Conservation (phyloP, 257 asterid species). For the Salvia hispanica region DNA sequence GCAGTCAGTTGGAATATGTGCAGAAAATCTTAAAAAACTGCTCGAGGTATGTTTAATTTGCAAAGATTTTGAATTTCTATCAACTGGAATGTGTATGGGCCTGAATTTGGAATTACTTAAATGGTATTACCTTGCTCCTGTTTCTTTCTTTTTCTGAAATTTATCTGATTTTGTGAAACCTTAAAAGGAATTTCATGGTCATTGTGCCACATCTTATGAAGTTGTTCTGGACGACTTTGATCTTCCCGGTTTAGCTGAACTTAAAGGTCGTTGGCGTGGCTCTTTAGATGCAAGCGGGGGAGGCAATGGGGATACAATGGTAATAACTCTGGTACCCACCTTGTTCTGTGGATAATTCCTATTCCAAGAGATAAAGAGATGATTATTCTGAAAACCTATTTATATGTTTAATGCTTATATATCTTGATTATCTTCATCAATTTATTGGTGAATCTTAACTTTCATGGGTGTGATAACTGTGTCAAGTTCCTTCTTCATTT, state of each 20-base stretch:
- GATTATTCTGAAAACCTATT: constrained; percentile 15
- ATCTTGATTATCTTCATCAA: constrained; percentile 22
- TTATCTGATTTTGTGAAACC: constrained; percentile 28
- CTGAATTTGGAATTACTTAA: constrained; percentile 17
- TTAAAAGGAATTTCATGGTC: constrained; percentile 83
- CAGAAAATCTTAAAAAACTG: constrained; percentile 87
- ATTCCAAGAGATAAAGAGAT: not conserved
- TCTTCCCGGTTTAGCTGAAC: constrained; percentile 99
- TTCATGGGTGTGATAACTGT: constrained; percentile 24
- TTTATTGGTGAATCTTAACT: constrained; percentile 26
- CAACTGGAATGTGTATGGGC: constrained; percentile 21
- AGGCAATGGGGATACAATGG: constrained; percentile 98
- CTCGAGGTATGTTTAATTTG: constrained; percentile 71
- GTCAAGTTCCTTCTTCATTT: constrained; percentile 23
- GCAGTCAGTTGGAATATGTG: constrained; percentile 81
- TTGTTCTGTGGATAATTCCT: constrained; percentile 22
- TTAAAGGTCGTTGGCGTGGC: constrained; percentile 94
- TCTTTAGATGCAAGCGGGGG: constrained; percentile 98
- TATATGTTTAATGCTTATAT: constrained; percentile 23
- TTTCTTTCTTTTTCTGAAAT: constrained; percentile 26
- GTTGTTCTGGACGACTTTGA: constrained; percentile 77
- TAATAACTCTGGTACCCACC: constrained; percentile 37
- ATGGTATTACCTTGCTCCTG: constrained; percentile 19
- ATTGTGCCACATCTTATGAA: constrained; percentile 70
- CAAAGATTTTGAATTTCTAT: constrained; percentile 24